Conservation (phyloP, 164 flowering plant genomes). For the Chloranthus sessilifolius region DNA sequence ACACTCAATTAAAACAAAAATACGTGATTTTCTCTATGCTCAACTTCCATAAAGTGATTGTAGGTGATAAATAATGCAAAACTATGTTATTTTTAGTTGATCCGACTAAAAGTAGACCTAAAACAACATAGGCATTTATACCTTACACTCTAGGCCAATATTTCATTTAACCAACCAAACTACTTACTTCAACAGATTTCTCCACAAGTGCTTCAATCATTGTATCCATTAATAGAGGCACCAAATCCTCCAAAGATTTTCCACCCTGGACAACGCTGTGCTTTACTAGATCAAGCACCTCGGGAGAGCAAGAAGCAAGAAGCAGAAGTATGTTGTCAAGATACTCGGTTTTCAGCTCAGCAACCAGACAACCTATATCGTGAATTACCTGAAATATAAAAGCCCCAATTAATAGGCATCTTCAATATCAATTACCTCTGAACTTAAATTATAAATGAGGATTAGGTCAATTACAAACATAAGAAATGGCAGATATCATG, state of each 20-base stretch:
- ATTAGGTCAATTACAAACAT: not conserved
- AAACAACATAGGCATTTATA: too few species aligned
- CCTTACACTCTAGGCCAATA: too few species aligned
- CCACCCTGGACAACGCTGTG: constrained; percentile 69
- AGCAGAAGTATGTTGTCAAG: constrained; percentile 50
- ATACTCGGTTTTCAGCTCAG: constrained; percentile 55
- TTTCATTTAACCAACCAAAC: not conserved
- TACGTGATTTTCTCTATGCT: too few species aligned
- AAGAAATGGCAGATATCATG: too few species aligned
- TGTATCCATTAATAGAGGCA: constrained; percentile 48
- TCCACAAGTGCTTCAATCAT: constrained; percentile 69
- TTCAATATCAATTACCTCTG: not conserved
- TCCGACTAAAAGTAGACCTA: too few species aligned
- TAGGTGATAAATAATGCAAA: too few species aligned
- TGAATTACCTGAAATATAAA: constrained; percentile 60
- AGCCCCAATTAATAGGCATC: not conserved
- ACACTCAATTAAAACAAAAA: too few species aligned
- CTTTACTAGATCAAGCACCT: constrained; percentile 68
- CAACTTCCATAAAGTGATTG: too few species aligned
- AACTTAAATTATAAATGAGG: not conserved
- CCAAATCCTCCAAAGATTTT: constrained; percentile 44
- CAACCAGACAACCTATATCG: constrained; percentile 55
- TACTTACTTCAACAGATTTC: constrained; percentile 78
- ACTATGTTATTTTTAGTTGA: too few species aligned
- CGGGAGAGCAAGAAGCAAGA: constrained; percentile 63